Evolutionary conservation across 345 rosid species (phyloP).

Genomic region (Crucihimalaya himalaica): DNA sequence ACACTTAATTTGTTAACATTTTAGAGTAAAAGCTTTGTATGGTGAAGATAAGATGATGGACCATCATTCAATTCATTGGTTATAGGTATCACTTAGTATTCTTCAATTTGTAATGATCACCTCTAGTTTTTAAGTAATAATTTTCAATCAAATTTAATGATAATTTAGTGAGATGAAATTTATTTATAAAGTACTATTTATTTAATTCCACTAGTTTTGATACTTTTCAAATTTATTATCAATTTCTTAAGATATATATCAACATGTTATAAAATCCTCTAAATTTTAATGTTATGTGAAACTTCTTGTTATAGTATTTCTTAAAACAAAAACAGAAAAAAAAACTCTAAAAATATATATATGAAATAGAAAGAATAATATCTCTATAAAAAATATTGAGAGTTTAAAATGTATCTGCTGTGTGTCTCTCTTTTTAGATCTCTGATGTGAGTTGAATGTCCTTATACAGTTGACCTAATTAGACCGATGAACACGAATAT

Average conservation of each 20-base stretch:
- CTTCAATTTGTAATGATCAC: slow-evolving; percentile 11
- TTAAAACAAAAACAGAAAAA: no score
- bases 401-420: no score
- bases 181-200: background rate
- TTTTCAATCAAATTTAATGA: background rate
- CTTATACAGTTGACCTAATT: no score
- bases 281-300: background rate
- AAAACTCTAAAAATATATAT: background rate
- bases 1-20: background rate
- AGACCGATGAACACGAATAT: background rate
- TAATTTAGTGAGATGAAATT: background rate
- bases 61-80: slow-evolving; percentile 21
- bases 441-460: background rate
- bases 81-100: slow-evolving; percentile 7
- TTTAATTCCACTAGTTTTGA: background rate
- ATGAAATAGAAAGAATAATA: background rate
- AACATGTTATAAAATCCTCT: background rate
- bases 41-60: slow-evolving; percentile 15
- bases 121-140: background rate
- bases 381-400: background rate
- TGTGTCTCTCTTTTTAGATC: no score
- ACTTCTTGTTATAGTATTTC: background rate
- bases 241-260: background rate
- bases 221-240: background rate
- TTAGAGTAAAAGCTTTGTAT: background rate